Evolutionary conservation across 257 asterid genomes (phyloP).

Genomic region (Coffea eugenioides): DNA sequence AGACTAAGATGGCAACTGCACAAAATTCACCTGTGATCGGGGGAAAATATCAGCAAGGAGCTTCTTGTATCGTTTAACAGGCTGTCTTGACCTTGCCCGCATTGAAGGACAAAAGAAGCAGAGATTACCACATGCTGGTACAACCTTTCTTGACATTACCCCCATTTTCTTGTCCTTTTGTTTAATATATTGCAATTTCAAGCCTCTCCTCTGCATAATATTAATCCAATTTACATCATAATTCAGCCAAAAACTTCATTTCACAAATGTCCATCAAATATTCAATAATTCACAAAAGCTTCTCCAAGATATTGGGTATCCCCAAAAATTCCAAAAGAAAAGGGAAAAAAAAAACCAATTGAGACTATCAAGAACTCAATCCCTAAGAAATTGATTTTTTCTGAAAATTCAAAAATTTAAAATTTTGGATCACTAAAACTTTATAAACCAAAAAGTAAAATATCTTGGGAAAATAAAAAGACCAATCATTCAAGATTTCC

Average conservation of each 20-base stretch:
- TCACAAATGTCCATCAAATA: neutral
- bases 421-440: too few species aligned
- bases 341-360: neutral
- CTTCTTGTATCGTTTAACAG: constrained; percentile 56
- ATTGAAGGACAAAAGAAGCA: constrained; percentile 52
- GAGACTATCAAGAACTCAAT: neutral
- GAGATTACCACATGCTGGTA: constrained; percentile 49
- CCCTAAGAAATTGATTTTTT: neutral
- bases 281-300: neutral
- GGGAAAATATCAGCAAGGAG: constrained; percentile 47
- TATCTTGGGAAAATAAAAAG: too few species aligned
- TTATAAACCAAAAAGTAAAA: too few species aligned
- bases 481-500: too few species aligned
- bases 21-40: constrained; percentile 39
- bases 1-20: neutral
- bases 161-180: constrained; percentile 32
- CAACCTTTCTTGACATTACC: constrained; percentile 52
- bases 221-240: neutral
- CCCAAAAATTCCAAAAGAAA: neutral
- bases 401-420: neutral
- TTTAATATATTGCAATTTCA: constrained; percentile 11
- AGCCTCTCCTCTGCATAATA: constrained; percentile 21
- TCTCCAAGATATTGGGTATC: neutral
- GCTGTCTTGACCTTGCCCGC: constrained; percentile 56
- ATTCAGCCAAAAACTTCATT: neutral